Conservation (phyloP, 257 asterid genomes). For the Scutellaria minor region DNA sequence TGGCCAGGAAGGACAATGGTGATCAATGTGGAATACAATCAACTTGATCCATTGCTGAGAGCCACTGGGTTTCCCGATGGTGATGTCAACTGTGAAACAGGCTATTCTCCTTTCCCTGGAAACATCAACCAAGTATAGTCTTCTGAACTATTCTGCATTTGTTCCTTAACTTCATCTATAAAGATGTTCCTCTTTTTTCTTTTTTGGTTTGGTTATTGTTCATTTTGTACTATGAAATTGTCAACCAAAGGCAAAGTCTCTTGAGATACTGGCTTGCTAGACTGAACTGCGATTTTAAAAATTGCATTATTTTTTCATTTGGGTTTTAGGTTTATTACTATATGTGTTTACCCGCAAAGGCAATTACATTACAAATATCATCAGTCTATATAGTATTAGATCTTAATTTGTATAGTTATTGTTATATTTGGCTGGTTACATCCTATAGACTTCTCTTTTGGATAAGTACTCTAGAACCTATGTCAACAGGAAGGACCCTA, state of each 20-base stretch:
- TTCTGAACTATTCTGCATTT: constrained; percentile 29
- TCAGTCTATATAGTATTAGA: constrained; percentile 11
- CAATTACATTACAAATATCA: neutral
- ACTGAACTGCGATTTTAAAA: no score
- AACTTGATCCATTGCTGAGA: constrained; percentile 96
- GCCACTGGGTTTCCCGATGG: constrained; percentile 94
- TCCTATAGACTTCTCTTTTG: neutral
- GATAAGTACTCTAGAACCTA: neutral
- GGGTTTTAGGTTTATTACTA: neutral
- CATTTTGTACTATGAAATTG: no score
- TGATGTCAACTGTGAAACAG: constrained; percentile 89
- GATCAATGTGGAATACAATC: constrained; percentile 99
- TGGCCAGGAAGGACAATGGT: constrained; percentile 93
- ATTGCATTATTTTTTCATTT: no score
- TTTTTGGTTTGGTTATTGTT: neutral
- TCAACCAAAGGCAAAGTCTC: no score
- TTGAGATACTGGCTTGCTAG: no score
- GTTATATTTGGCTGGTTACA: neutral
- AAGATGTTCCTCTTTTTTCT: constrained; percentile 8
- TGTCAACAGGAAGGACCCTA: constrained; percentile 1
- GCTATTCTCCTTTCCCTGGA: constrained; percentile 99
- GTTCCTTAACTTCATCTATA: constrained; percentile 21
- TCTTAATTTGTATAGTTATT: constrained; percentile 5
- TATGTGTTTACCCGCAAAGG: neutral
- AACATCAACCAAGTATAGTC: constrained; percentile 88